phyloP scores from a whole-genome alignment of 768 basidiomycete species.

The Boletus subcaerulescens region DNA sequence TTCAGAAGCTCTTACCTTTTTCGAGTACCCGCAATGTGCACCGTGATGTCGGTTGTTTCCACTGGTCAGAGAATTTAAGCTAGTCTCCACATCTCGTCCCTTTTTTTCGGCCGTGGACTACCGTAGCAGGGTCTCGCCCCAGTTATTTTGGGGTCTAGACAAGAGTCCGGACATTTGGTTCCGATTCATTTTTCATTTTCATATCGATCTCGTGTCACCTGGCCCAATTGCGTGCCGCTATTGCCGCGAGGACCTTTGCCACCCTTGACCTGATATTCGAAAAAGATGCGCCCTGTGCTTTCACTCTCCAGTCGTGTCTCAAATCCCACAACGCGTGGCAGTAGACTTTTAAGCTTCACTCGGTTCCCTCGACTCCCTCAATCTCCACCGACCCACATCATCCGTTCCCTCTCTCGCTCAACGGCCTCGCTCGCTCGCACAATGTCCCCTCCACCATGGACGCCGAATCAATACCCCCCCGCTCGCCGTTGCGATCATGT shows the following conservation, averaged over 20 bases:
- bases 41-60: too few species aligned
- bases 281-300: conserved; percentile 18
- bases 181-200: conserved; percentile 7
- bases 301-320: conserved; percentile 8
- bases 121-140: neutral
- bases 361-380: conserved; percentile 6
- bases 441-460: conserved; percentile 49
- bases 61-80: neutral
- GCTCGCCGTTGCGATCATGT: conserved; percentile 65
- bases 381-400: conserved; percentile 2
- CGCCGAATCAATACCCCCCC: conserved; percentile 56
- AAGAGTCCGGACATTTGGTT: neutral
- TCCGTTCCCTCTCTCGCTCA: neutral
- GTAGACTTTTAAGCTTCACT: conserved; percentile 21
- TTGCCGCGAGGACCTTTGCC: conserved; percentile 27
- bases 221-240: conserved; percentile 8
- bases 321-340: conserved; percentile 20
- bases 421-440: conserved; percentile 12
- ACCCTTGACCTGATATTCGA: conserved; percentile 27
- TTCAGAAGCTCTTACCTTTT: conserved; percentile 22
- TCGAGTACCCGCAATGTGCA: too few species aligned
- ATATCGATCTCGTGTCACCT: conserved; percentile 19
- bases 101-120: neutral
- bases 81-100: neutral
- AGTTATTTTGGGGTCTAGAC: conserved; percentile 5